These are phyloP conservation scores for Ascochyta viciae-villosae DNA, from an alignment of 2,329 filamentous ascomycete genomes.

Conservation along the genomic window DNA sequence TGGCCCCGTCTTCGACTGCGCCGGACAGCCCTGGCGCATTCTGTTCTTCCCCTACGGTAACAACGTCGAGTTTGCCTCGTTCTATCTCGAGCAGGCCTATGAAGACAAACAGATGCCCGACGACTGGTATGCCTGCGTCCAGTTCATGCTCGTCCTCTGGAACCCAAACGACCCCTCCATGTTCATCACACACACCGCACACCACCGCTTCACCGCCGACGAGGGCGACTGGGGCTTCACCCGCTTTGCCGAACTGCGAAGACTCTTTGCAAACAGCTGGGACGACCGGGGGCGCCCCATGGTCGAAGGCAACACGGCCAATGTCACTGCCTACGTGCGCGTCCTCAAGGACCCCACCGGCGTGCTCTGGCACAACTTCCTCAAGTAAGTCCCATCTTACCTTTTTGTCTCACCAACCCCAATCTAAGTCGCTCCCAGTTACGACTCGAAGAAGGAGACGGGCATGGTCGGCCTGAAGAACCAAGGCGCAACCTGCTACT, in stretches of 20 bases:
- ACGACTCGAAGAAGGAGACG: conserved; percentile 99
- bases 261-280: conserved; percentile 81
- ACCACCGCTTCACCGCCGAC: conserved; percentile 93
- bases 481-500: conserved; percentile 76
- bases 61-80: conserved; percentile 89
- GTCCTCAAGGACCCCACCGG: conserved; percentile 87
- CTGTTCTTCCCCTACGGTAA: conserved; percentile 96
- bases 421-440: conserved; percentile 52
- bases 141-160: conserved; percentile 93
- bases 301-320: conserved; percentile 77
- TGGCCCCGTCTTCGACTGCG: conserved; percentile 86
- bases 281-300: conserved; percentile 73
- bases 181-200: conserved; percentile 77
- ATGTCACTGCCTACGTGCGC: conserved; percentile 82
- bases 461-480: conserved; percentile 97
- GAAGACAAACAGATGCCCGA: conserved; percentile 77
- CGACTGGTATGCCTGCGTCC: conserved; percentile 95
- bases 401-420: neutral
- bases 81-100: conserved; percentile 96
- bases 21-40: conserved; percentile 90
- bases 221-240: conserved; percentile 99
- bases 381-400: conserved; percentile 59
- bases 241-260: conserved; percentile 87
- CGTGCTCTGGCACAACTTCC: conserved; percentile 89
- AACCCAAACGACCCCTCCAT: conserved; percentile 92